These are phyloP conservation scores for Huntiella moniliformis DNA, from an alignment of 2,329 filamentous ascomycete species.

Conservation along the genomic window DNA sequence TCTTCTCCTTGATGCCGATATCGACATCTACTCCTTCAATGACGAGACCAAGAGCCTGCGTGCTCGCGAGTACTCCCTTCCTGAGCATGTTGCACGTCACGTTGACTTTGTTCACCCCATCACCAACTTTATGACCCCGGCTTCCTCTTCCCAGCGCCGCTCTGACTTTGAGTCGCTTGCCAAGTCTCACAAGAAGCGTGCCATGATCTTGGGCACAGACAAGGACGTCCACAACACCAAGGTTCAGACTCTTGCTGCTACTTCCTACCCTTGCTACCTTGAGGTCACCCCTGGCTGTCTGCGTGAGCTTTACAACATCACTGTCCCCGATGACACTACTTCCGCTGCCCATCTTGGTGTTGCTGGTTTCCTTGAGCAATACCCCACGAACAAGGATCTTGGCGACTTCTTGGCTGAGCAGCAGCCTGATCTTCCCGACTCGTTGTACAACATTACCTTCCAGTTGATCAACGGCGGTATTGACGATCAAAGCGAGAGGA, in stretches of 20 bases:
- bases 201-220: constrained; percentile 13
- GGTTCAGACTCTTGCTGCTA: constrained; percentile 1
- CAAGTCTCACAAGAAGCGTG: constrained; percentile 10
- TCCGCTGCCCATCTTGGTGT: constrained; percentile 23
- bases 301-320: constrained; percentile 27
- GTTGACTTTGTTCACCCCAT: constrained; percentile 31
- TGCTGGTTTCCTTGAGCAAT: constrained; percentile 31
- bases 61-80: constrained; percentile 26
- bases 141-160: constrained; percentile 1
- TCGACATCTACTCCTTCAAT: constrained; percentile 25
- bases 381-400: constrained; percentile 26
- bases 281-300: constrained; percentile 24
- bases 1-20: constrained; percentile 20
- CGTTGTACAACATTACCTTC: constrained; percentile 23
- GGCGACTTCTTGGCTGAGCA: constrained; percentile 21
- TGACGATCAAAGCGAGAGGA: constrained; percentile 22
- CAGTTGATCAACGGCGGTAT: constrained; percentile 24
- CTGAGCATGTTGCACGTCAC: constrained; percentile 20
- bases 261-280: constrained; percentile 16
- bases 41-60: constrained; percentile 22
- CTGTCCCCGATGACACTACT: constrained; percentile 15
- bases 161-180: constrained; percentile 16
- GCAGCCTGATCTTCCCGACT: constrained; percentile 20
- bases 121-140: constrained; percentile 30
- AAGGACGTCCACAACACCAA: constrained; percentile 11